phyloP scores from a whole-genome alignment of 371 early-diverging fungal species.

The Encephalitozoon romaleae region DNA sequence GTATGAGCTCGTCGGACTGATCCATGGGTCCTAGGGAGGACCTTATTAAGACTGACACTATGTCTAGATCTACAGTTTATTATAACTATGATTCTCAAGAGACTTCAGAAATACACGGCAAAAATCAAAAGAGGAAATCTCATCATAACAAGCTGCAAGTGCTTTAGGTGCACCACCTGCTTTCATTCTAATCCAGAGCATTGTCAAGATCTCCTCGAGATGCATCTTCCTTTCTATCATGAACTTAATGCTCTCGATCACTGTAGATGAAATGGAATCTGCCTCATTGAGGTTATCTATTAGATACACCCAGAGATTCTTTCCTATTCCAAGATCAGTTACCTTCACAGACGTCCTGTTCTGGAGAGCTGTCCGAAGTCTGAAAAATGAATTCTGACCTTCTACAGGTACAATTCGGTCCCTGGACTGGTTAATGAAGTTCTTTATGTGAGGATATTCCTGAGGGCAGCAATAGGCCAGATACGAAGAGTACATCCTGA shows the following conservation, averaged over 20 bases:
- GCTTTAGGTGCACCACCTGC: slow-evolving; percentile 2
- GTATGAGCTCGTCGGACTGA: slow-evolving; percentile 23
- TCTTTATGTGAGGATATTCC: slow-evolving; percentile 37
- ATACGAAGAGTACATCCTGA: slow-evolving; percentile 31
- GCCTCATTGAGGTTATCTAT: slow-evolving; percentile 36
- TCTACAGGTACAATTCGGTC: slow-evolving; percentile 19
- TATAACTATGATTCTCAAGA: slow-evolving; percentile 3
- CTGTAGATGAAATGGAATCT: slow-evolving; percentile 5
- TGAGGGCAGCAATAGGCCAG: slow-evolving; percentile 33
- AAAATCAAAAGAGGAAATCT: slow-evolving; percentile 6
- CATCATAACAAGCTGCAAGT: slow-evolving; percentile 20
- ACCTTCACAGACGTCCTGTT: slow-evolving; percentile 13
- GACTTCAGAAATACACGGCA: slow-evolving; percentile 2
- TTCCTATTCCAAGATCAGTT: slow-evolving; percentile 8
- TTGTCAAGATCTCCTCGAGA: slow-evolving; percentile 19
- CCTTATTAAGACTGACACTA: not conserved
- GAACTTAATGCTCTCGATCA: slow-evolving; percentile 8
- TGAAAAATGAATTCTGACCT: slow-evolving; percentile 32
- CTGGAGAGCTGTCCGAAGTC: slow-evolving; percentile 21
- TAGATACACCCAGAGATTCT: slow-evolving; percentile 16
- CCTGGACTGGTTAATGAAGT: slow-evolving; percentile 39
- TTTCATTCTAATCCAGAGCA: slow-evolving; percentile 22
- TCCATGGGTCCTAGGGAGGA: not conserved
- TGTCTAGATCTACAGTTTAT: slow-evolving; percentile 6
- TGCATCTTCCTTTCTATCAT: slow-evolving; percentile 24